Conservation (phyloP, 371 early-diverging fungal species). For the Mucor racemosus region DNA sequence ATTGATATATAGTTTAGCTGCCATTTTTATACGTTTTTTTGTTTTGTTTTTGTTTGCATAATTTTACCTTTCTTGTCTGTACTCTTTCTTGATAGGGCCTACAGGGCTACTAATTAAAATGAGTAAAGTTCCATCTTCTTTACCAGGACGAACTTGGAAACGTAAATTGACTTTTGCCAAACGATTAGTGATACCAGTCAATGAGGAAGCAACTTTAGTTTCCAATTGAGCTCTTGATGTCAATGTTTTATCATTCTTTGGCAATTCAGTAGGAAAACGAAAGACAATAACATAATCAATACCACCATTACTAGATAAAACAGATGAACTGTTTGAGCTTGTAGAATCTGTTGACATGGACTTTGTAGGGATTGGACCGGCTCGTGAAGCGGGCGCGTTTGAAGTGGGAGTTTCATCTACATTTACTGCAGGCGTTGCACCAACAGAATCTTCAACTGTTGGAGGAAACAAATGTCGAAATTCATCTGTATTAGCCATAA, state of each 20-base stretch:
- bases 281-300: constrained; percentile 59
- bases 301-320: constrained; percentile 25
- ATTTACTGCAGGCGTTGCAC: constrained; percentile 5
- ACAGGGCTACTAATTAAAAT: constrained; percentile 44
- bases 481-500: constrained; percentile 4
- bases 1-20: not conserved
- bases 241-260: constrained; percentile 7
- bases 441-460: not conserved
- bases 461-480: constrained; percentile 14
- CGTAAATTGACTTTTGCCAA: constrained; percentile 34
- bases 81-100: constrained; percentile 36
- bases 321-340: not conserved
- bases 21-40: not conserved
- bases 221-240: constrained; percentile 28
- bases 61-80: constrained; percentile 26
- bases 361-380: constrained; percentile 3
- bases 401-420: not conserved
- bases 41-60: constrained; percentile 19
- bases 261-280: constrained; percentile 31
- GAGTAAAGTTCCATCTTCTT: constrained; percentile 32
- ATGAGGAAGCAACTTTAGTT: constrained; percentile 18
- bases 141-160: constrained; percentile 46
- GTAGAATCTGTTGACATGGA: not conserved
- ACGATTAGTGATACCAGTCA: constrained; percentile 27
- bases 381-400: constrained; percentile 3